Percentiles rank a stretch among this genome's conserved stretches.
These are phyloP conservation scores for Yamadazyma sp. DNA, from an alignment of 1,139 yeast genomes.

Conservation along the genomic window DNA sequence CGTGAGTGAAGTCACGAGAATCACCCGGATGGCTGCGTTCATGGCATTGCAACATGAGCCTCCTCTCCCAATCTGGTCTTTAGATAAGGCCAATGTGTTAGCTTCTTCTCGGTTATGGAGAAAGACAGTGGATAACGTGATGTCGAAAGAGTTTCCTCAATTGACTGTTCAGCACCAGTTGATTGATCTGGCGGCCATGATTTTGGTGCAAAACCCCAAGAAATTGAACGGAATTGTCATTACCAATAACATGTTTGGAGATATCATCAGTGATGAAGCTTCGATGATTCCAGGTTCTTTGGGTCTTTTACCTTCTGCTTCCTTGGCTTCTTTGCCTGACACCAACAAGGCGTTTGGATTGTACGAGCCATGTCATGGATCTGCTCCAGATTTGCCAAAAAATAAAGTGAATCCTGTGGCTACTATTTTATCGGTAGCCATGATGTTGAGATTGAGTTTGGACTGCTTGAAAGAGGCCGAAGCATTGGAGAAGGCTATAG, in stretches of 20 bases:
- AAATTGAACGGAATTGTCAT: conserved; percentile 87
- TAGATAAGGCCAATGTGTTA: conserved; percentile 95
- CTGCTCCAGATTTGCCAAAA: conserved; percentile 89
- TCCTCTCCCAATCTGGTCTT: conserved; percentile 91
- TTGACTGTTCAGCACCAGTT: conserved; percentile 85
- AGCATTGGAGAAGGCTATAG: conserved; percentile 87
- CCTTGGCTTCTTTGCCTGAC: conserved; percentile 93
- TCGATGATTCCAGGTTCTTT: conserved; percentile 96
- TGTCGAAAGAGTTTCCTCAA: conserved; percentile 85
- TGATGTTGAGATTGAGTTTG: conserved; percentile 93
- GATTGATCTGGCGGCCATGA: conserved; percentile 98
- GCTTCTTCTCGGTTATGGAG: conserved; percentile 98
- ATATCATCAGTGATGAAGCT: conserved; percentile 95
- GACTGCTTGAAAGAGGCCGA: conserved; percentile 81
- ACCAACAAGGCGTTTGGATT: conserved; percentile 91
- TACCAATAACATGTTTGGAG: conserved; percentile 97
- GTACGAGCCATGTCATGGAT: conserved; percentile 98
- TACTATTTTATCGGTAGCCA: conserved; percentile 90
- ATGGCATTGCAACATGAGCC: conserved; percentile 91
- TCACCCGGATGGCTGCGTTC: conserved; percentile 97
- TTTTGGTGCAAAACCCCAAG: conserved; percentile 85
- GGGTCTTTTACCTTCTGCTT: conserved; percentile 94
- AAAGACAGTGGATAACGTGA: conserved; percentile 82
- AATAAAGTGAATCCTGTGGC: conserved; percentile 95
- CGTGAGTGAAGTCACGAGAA: conserved; percentile 87